A percentile compares a stretch with the other conserved stretches of the same genome.
These are phyloP conservation scores for Prunus kanzakura DNA, from an alignment of 306 rosid species.

Conservation along the genomic window DNA sequence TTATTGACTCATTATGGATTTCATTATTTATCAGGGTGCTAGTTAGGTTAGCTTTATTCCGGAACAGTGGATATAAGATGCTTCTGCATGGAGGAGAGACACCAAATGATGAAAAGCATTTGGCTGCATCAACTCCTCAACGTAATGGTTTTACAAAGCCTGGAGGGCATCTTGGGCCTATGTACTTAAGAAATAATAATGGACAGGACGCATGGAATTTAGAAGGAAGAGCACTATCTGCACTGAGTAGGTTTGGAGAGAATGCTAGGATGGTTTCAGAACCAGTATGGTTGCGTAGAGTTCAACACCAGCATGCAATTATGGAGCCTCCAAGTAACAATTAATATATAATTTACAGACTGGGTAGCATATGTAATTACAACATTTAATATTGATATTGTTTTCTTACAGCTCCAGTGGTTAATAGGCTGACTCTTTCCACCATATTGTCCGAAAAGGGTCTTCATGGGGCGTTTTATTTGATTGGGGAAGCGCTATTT, in stretches of 20 bases:
- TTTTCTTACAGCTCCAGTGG: constrained; percentile 47
- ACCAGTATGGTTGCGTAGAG: constrained; percentile 52
- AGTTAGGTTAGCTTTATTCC: constrained; percentile 73
- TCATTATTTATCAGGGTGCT: constrained; percentile 62
- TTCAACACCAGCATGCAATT: constrained; percentile 61
- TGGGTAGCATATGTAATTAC: not conserved
- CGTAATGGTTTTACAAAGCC: constrained; percentile 30
- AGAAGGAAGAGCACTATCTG: constrained; percentile 87
- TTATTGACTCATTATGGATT: not conserved
- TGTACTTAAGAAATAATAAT: constrained; percentile 35
- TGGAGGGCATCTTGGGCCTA: constrained; percentile 34
- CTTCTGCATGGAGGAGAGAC: constrained; percentile 82
- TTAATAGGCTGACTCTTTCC: constrained; percentile 54
- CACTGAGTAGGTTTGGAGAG: constrained; percentile 76
- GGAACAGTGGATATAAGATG: constrained; percentile 86
- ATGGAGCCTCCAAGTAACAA: constrained; percentile 55
- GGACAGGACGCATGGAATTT: constrained; percentile 53
- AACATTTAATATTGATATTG: constrained; percentile 26
- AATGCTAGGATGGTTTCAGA: constrained; percentile 60
- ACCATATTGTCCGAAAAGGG: constrained; percentile 63
- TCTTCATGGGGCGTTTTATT: constrained; percentile 58
- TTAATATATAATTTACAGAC: not conserved
- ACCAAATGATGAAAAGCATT: constrained; percentile 40
- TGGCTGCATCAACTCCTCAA: constrained; percentile 38
- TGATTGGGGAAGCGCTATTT: constrained; percentile 70